A percentile compares a stretch with the other conserved stretches of the same genome.
phyloP scores from a whole-genome alignment of 2,329 filamentous ascomycete genomes.

The Fusarium lateritium region DNA sequence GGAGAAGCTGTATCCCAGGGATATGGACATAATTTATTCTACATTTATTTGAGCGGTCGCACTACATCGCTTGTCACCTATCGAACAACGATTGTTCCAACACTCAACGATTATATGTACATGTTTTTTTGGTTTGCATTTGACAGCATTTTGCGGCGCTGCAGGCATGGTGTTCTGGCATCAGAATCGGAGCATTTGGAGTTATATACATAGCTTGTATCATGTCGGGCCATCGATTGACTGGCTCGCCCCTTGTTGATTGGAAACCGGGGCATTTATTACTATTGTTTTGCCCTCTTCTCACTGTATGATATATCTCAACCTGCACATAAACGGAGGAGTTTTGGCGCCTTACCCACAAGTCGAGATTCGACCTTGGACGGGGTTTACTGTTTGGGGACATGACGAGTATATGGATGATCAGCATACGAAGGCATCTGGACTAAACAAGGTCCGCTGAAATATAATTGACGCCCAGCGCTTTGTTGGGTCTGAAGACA shows the following conservation, averaged over 20 bases:
- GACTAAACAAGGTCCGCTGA: conserved; percentile 24
- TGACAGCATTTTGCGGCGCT: conserved; percentile 41
- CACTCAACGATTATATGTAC: conserved; percentile 11
- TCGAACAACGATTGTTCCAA: conserved; percentile 7
- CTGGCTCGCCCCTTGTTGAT: conserved; percentile 17
- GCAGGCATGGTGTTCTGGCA: conserved; percentile 32
- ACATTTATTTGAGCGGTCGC: conserved; percentile 42
- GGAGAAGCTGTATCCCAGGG: conserved; percentile 54
- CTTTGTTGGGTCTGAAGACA: conserved; percentile 29
- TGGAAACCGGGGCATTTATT: conserved; percentile 21
- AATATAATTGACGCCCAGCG: conserved; percentile 27
- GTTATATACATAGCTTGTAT: conserved; percentile 35
- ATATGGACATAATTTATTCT: conserved; percentile 58
- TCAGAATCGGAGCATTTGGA: conserved; percentile 30
- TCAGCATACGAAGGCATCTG: conserved; percentile 26
- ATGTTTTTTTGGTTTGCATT: conserved; percentile 22
- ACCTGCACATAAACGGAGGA: conserved; percentile 36
- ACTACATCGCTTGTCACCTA: neutral
- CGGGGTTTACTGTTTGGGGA: conserved; percentile 26
- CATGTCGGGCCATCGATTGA: conserved; percentile 24
- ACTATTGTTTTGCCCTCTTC: conserved; percentile 18
- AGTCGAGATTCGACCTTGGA: conserved; percentile 15
- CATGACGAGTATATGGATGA: conserved; percentile 22
- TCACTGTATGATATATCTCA: conserved; percentile 39
- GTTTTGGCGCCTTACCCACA: conserved; percentile 26